Percentiles rank a stretch among this genome's conserved stretches.
These are phyloP conservation scores for Pichia sp. DNA, from an alignment of 1,139 yeast genomes.

Conservation along the genomic window DNA sequence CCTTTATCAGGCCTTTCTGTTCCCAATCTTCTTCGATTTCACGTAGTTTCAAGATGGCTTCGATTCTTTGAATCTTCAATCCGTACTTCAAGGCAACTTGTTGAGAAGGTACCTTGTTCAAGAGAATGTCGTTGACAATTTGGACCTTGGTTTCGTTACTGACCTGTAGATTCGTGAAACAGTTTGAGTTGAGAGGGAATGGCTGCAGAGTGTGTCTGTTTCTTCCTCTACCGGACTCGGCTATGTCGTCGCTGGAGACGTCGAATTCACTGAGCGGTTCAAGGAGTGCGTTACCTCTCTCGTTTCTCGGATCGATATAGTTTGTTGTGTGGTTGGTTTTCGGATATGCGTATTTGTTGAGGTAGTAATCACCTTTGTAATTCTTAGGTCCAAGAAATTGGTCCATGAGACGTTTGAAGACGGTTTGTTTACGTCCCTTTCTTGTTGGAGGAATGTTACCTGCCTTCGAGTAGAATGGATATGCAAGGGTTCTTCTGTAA, in stretches of 20 bases:
- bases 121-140: slow-evolving; percentile 54
- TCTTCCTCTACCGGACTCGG: slow-evolving; percentile 14
- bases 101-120: slow-evolving; percentile 55
- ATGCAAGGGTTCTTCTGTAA: slow-evolving; percentile 42
- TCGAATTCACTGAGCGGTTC: slow-evolving; percentile 22
- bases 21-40: slow-evolving; percentile 60
- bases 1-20: slow-evolving; percentile 45
- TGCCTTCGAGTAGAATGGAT: slow-evolving; percentile 42
- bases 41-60: slow-evolving; percentile 70
- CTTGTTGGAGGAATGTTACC: slow-evolving; percentile 40
- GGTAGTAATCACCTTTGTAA: slow-evolving; percentile 73
- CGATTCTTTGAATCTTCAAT: slow-evolving; percentile 77
- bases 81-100: slow-evolving; percentile 78
- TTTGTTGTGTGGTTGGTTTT: slow-evolving; percentile 71
- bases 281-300: slow-evolving; percentile 39
- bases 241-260: slow-evolving; percentile 14
- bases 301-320: slow-evolving; percentile 60
- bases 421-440: slow-evolving; percentile 40
- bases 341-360: slow-evolving; percentile 72
- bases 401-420: slow-evolving; percentile 38
- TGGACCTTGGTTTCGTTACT: slow-evolving; percentile 53
- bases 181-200: slow-evolving; percentile 69
- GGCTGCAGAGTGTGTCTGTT: slow-evolving; percentile 48
- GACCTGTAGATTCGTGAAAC: slow-evolving; percentile 62
- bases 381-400: slow-evolving; percentile 79